Evolutionary conservation across 805 yeast species (phyloP).

Genomic region (Candida nanaspora): DNA sequence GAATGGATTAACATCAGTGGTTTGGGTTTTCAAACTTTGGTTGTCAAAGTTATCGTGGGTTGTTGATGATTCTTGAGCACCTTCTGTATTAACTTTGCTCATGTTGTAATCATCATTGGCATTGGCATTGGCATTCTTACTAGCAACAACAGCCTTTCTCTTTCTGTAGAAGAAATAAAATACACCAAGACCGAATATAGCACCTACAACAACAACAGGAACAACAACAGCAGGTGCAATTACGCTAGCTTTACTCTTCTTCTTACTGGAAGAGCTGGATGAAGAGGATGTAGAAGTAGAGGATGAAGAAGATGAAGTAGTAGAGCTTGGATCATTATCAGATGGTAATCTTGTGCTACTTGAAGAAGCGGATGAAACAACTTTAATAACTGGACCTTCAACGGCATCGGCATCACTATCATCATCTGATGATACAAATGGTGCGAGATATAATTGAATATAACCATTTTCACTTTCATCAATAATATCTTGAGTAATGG

Average conservation of each 20-base stretch:
- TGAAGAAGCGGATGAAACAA: conserved; percentile 15
- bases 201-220: conserved; percentile 20
- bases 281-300: not conserved
- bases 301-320: not conserved
- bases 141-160: conserved; percentile 4
- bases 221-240: conserved; percentile 29
- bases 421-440: conserved; percentile 25
- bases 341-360: conserved; percentile 27
- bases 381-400: conserved; percentile 29
- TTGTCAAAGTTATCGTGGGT: not conserved
- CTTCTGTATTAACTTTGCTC: not conserved
- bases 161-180: conserved; percentile 18
- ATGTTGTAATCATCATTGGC: not conserved
- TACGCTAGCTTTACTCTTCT: conserved; percentile 12
- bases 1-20: conserved; percentile 2
- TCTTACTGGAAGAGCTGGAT: not conserved
- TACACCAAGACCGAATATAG: conserved; percentile 16
- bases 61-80: not conserved
- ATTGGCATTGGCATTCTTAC: conserved; percentile 1
- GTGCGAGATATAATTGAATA: conserved; percentile 25
- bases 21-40: conserved; percentile 1
- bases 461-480: conserved; percentile 18
- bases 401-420: conserved; percentile 24
- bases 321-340: conserved; percentile 16
- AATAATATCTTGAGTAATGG: conserved; percentile 15